Percentiles rank a stretch among this genome's conserved stretches.
phyloP scores from a whole-genome alignment of 805 yeast species.

The Starmerella gropengiesseri region DNA sequence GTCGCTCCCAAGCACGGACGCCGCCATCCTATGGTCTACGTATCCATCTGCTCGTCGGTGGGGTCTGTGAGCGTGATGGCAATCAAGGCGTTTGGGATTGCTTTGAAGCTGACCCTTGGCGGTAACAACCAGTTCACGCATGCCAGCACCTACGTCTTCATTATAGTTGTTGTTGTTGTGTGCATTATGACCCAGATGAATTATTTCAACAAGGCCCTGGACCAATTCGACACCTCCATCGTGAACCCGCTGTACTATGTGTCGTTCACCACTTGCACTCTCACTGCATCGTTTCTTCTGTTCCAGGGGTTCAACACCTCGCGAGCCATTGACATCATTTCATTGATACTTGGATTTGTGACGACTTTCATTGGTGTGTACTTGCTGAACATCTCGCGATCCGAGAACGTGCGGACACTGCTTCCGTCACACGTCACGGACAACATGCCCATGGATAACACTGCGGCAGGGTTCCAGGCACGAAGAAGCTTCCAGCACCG shows the following conservation, averaged over 20 bases:
- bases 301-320: slow-evolving; percentile 83
- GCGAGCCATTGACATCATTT: slow-evolving; percentile 64
- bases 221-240: slow-evolving; percentile 84
- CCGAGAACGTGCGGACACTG: slow-evolving; percentile 27
- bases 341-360: slow-evolving; percentile 72
- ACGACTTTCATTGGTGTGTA: slow-evolving; percentile 83
- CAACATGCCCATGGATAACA: slow-evolving; percentile 75
- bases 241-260: slow-evolving; percentile 88
- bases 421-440: slow-evolving; percentile 44
- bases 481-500: slow-evolving; percentile 59
- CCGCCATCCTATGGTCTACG: slow-evolving; percentile 76
- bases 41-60: slow-evolving; percentile 79
- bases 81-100: slow-evolving; percentile 88
- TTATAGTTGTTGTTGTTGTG: slow-evolving; percentile 55
- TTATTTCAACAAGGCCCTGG: slow-evolving; percentile 85
- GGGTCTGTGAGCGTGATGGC: slow-evolving; percentile 88
- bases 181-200: slow-evolving; percentile 89
- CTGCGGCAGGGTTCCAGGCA: slow-evolving; percentile 64
- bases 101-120: slow-evolving; percentile 67
- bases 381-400: slow-evolving; percentile 65
- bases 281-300: slow-evolving; percentile 73
- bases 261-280: slow-evolving; percentile 79
- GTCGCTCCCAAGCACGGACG: slow-evolving; percentile 74
- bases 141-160: slow-evolving; percentile 70
- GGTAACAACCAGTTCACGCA: slow-evolving; percentile 86